A percentile compares a stretch with the other conserved stretches of the same genome.
These are phyloP conservation scores for Metarhizium humberi DNA, from an alignment of 2,329 filamentous ascomycete species.

Conservation along the genomic window DNA sequence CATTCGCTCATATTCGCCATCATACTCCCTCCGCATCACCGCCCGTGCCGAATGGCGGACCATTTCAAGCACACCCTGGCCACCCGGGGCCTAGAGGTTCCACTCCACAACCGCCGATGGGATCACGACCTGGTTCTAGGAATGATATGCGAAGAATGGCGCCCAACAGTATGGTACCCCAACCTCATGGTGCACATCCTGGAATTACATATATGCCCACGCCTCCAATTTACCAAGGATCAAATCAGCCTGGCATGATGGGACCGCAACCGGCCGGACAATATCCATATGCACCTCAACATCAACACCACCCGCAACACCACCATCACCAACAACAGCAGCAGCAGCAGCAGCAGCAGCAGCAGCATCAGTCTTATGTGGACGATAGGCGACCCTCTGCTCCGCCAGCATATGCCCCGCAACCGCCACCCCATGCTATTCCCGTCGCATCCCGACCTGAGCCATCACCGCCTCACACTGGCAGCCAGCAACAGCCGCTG, in stretches of 20 bases:
- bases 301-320: constrained; percentile 14
- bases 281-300: constrained; percentile 18
- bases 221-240: constrained; percentile 62
- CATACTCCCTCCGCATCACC: constrained; percentile 80
- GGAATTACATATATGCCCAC: constrained; percentile 81
- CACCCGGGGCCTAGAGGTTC: constrained; percentile 48
- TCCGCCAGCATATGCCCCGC: constrained; percentile 55
- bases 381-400: constrained; percentile 69
- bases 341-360: constrained; percentile 23
- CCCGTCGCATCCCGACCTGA: constrained; percentile 39
- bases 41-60: constrained; percentile 70
- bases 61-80: constrained; percentile 46
- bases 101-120: constrained; percentile 68
- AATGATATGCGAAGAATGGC: constrained; percentile 69
- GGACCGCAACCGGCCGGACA: constrained; percentile 29
- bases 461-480: constrained; percentile 50
- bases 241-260: constrained; percentile 27
- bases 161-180: constrained; percentile 57
- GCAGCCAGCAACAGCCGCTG: constrained; percentile 39
- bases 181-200: constrained; percentile 47
- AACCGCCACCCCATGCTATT: constrained; percentile 41
- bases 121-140: constrained; percentile 62
- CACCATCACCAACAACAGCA: not conserved
- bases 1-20: constrained; percentile 76
- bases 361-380: constrained; percentile 56